These are phyloP conservation scores for Erodium texanum DNA, from an alignment of 441 rosid species.

Conservation along the genomic window DNA sequence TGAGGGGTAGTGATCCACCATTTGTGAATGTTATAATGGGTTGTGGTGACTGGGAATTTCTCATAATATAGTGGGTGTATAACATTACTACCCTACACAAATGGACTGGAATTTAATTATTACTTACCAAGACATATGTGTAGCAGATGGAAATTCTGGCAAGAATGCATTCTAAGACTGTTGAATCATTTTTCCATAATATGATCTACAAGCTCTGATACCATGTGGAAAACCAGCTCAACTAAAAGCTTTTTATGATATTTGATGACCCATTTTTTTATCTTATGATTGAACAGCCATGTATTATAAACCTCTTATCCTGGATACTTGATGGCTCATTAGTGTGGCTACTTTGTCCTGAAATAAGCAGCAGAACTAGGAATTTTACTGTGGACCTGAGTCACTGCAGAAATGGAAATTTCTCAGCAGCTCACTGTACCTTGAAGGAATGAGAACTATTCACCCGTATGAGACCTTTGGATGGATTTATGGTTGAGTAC, in stretches of 20 bases:
- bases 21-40: background rate
- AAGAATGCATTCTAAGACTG: background rate
- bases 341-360: too few species aligned
- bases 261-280: too few species aligned
- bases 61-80: background rate
- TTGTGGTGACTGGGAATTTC: background rate
- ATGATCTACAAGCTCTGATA: background rate
- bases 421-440: too few species aligned
- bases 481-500: too few species aligned
- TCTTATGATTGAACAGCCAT: too few species aligned
- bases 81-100: slow-evolving; percentile 8
- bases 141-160: too few species aligned
- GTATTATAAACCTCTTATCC: too few species aligned
- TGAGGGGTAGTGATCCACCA: background rate
- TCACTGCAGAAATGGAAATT: background rate
- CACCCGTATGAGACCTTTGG: too few species aligned
- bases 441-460: too few species aligned
- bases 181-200: background rate
- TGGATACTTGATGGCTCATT: too few species aligned
- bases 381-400: background rate
- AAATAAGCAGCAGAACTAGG: background rate
- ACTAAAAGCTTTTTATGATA: too few species aligned
- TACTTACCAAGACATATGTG: slow-evolving; percentile 3
- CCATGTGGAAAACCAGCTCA: too few species aligned
- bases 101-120: slow-evolving; percentile 3